Conservation (phyloP, 139 green algal genomes). For the Picochlorum sp. region DNA sequence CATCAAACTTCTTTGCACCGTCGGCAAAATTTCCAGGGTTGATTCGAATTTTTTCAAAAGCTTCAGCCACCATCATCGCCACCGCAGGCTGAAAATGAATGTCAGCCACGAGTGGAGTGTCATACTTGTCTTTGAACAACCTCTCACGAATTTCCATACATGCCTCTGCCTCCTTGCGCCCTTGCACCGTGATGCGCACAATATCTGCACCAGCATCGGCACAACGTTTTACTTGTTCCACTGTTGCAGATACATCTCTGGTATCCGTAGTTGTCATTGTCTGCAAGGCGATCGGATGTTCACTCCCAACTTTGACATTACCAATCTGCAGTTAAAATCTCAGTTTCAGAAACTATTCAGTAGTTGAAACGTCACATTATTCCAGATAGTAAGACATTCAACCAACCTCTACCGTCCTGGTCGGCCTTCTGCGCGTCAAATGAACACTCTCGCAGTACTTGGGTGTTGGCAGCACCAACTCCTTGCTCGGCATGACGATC, state of each 20-base stretch:
- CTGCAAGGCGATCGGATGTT: slow-evolving; percentile 87
- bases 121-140: slow-evolving; percentile 90
- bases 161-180: slow-evolving; percentile 83
- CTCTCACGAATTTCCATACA: slow-evolving; percentile 86
- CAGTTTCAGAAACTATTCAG: not conserved
- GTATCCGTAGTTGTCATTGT: slow-evolving; percentile 99
- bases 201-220: slow-evolving; percentile 91
- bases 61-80: slow-evolving; percentile 93
- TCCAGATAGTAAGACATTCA: slow-evolving; percentile 20
- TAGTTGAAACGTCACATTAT: not conserved
- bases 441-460: slow-evolving; percentile 83
- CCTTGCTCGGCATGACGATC: not conserved
- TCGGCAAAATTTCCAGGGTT: slow-evolving; percentile 96
- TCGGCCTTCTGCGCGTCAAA: slow-evolving; percentile 65
- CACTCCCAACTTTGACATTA: slow-evolving; percentile 80
- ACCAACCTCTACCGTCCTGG: slow-evolving; percentile 76
- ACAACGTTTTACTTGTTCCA: slow-evolving; percentile 95
- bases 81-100: slow-evolving; percentile 97
- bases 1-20: slow-evolving; percentile 84
- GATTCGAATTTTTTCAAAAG: slow-evolving; percentile 96
- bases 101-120: slow-evolving; percentile 91
- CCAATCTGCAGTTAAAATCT: slow-evolving; percentile 88
- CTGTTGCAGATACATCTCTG: slow-evolving; percentile 74
- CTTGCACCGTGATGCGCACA: slow-evolving; percentile 96
- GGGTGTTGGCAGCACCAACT: slow-evolving; percentile 14